Evolutionary conservation across 2,329 filamentous ascomycete genomes (phyloP).

Genomic region (Lachnum nothofagi): DNA sequence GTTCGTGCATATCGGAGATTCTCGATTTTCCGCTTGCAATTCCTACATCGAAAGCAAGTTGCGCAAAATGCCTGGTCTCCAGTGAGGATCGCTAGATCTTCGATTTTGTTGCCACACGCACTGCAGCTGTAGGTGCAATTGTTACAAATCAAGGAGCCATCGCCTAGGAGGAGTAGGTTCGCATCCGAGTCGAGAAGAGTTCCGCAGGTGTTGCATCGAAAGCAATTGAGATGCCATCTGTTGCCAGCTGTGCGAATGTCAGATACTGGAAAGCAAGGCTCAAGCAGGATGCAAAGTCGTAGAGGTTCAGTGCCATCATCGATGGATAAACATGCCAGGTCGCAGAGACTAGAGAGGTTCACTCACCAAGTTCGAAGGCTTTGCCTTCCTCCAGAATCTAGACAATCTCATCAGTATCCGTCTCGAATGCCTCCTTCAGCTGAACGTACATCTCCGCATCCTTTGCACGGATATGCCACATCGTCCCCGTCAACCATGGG

Average conservation of each 20-base stretch:
- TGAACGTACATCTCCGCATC: conserved; percentile 75
- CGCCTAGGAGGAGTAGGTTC: conserved; percentile 91
- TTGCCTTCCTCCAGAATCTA: conserved; percentile 98
- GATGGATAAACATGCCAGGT: too few relatives aligned
- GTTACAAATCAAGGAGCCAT: conserved; percentile 97
- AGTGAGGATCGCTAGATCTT: conserved; percentile 93
- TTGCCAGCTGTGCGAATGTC: conserved; percentile 65
- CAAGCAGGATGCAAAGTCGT: not conserved
- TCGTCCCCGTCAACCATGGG: conserved; percentile 63
- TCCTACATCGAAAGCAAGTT: conserved; percentile 92
- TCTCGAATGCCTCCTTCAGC: conserved; percentile 15
- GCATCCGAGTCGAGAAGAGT: conserved; percentile 97
- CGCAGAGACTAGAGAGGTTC: conserved; percentile 2
- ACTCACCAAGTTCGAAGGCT: conserved; percentile 89
- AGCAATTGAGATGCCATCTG: conserved; percentile 98
- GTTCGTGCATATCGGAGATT: conserved; percentile 96
- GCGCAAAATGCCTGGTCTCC: conserved; percentile 98
- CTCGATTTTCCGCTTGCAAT: conserved; percentile 98
- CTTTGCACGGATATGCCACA: conserved; percentile 79
- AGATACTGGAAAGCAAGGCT: conserved; percentile 13
- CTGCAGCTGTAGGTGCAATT: conserved; percentile 99
- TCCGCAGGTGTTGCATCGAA: conserved; percentile 91
- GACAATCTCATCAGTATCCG: conserved; percentile 22
- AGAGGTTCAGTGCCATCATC: conserved; percentile 1
- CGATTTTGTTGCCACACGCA: conserved; percentile 94